These are phyloP conservation scores for Paraleonurus japonicus DNA, from an alignment of 257 asterid genomes.

Conservation along the genomic window DNA sequence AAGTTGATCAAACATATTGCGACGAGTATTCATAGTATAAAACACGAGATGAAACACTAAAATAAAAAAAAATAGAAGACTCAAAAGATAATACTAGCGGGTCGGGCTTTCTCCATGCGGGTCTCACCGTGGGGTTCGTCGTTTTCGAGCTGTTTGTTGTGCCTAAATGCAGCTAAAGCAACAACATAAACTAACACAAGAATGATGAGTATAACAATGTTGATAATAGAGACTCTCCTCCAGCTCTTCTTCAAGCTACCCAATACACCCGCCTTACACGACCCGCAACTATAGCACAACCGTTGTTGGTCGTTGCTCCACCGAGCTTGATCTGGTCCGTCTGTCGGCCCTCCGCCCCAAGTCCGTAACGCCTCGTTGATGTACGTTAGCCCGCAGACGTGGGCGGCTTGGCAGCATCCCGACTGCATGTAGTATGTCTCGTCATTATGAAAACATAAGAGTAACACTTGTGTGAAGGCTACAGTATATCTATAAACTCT, in stretches of 20 bases:
- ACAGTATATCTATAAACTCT: too few species aligned
- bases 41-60: too few species aligned
- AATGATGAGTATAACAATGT: constrained; percentile 59
- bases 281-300: constrained; percentile 68
- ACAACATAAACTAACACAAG: constrained; percentile 60
- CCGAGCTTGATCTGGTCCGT: constrained; percentile 50
- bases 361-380: constrained; percentile 69
- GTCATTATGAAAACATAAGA: too few species aligned
- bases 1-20: too few species aligned
- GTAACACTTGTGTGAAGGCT: too few species aligned
- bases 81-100: not conserved
- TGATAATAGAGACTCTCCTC: constrained; percentile 79
- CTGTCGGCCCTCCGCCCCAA: constrained; percentile 32
- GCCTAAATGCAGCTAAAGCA: constrained; percentile 74
- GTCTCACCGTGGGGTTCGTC: constrained; percentile 71
- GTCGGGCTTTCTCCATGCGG: constrained; percentile 29
- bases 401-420: constrained; percentile 96
- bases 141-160: constrained; percentile 57
- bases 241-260: constrained; percentile 85
- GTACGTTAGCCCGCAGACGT: constrained; percentile 68
- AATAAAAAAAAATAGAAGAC: too few species aligned
- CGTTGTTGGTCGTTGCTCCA: constrained; percentile 72
- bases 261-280: constrained; percentile 88
- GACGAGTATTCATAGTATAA: too few species aligned
- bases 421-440: constrained; percentile 54